Evolutionary conservation across 23 red algal species (phyloP), one percentile per base, ranked within the genome.

Genomic region (Gracilaria gracilis): DNA sequence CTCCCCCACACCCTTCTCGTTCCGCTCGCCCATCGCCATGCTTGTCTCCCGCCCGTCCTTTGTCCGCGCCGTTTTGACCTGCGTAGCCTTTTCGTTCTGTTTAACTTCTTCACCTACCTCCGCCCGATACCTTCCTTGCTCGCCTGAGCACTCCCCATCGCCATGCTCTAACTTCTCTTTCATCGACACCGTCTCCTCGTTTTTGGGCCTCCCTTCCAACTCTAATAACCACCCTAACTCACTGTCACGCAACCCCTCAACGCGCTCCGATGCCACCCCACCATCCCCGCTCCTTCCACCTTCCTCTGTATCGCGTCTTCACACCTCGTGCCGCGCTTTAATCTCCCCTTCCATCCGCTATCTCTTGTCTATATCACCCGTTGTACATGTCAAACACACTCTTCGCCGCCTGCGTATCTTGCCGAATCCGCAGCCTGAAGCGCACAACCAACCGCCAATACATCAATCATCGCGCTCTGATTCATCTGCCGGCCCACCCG

Each of bases 121-220:
- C 35, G 67, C 67, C 4, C 16, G 67, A 40, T 44, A 73, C 20
- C 35, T 73, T 20, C 67, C 67, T 4, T 44, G 38, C 28, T 40
- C 67, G 36, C 67, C 19, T 29, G 36, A 73, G 67, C 31, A 24
- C 34, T 17, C 38, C 3, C 9, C 67, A 4, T 37, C 38, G 20
- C 67, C 67, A 42, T 73, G 67, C 67, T 40, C 35, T 44, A 73
- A 73, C 15, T 73, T 73, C 34, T 73, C 67, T 16, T 44, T 73
- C 35, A 73, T 44, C 67, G 38, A 20, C 3, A 44, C 20, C 20
- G 36, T 73, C 34, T 73, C 20, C 67, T 15, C 33, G 33, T 73
- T 73, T 73, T 24, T 73, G 67, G 67, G 67, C 33, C 12, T 73
- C 67, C 15, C 67, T 37, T 6, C 2, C 21, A 44, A 37, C 33